Percentiles rank a stretch among this genome's conserved stretches.
Conservation (phyloP, 495 filamentous ascomycete genomes). For the Oidiodendron maius region DNA sequence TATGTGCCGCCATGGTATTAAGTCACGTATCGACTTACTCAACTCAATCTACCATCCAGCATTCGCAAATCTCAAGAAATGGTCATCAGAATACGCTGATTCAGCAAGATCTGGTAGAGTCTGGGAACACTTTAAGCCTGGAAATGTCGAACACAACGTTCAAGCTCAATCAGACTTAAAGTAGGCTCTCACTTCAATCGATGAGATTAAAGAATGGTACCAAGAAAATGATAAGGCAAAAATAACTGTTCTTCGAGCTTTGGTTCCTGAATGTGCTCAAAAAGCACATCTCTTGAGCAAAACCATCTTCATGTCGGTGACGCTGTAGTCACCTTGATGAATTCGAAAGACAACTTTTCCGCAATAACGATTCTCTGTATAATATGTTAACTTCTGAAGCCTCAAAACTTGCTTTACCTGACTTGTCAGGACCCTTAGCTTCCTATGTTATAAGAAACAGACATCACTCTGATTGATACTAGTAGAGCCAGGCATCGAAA, state of each 20-base stretch:
- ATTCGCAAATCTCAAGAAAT: slow-evolving; percentile 11
- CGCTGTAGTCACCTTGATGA: slow-evolving; percentile 6
- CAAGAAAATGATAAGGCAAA: slow-evolving; percentile 5
- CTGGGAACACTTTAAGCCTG: slow-evolving; percentile 16
- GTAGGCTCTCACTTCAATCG: slow-evolving; percentile 7
- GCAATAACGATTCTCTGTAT: slow-evolving; percentile 10
- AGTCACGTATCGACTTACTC: slow-evolving; percentile 11
- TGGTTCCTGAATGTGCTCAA: slow-evolving; percentile 15
- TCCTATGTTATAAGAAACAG: too few relatives aligned
- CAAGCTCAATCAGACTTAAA: slow-evolving; percentile 10
- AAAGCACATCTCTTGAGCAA: slow-evolving; percentile 14
- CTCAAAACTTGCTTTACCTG: slow-evolving; percentile 11
- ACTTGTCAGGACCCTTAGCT: slow-evolving; percentile 2
- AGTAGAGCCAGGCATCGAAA: too few relatives aligned
- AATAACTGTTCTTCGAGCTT: slow-evolving; percentile 4
- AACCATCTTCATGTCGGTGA: slow-evolving; percentile 13
- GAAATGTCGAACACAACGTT: slow-evolving; percentile 9
- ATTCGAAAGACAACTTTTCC: slow-evolving; percentile 10
- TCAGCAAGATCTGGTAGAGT: slow-evolving; percentile 14
- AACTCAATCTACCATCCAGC: slow-evolving; percentile 9
- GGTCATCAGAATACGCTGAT: slow-evolving; percentile 12
- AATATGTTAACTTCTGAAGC: slow-evolving; percentile 9
- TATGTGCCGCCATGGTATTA: slow-evolving; percentile 3
- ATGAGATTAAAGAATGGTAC: slow-evolving; percentile 13
- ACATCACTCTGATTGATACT: too few relatives aligned